These are phyloP conservation scores for Leptoxyphium fumago DNA, from an alignment of 2,329 filamentous ascomycete genomes.

Conservation along the genomic window DNA sequence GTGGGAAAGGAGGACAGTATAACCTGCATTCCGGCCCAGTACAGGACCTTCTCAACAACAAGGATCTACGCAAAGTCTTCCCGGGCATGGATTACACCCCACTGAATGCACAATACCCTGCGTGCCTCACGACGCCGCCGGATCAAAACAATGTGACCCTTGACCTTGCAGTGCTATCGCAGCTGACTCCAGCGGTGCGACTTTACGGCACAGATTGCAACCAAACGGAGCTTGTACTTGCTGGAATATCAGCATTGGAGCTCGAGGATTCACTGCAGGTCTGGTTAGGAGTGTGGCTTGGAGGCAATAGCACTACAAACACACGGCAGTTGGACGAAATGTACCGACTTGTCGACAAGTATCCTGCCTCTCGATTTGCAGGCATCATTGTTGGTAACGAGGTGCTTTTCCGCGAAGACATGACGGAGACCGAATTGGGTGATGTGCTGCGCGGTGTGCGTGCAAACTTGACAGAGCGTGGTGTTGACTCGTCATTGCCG, in stretches of 20 bases:
- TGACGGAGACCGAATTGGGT: slow-evolving; percentile 50
- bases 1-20: slow-evolving; percentile 46
- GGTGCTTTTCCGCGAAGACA: slow-evolving; percentile 47
- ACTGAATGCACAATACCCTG: slow-evolving; percentile 77
- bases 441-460: slow-evolving; percentile 53
- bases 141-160: slow-evolving; percentile 91
- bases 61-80: slow-evolving; percentile 78
- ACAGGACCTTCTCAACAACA: slow-evolving; percentile 65
- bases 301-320: slow-evolving; percentile 70
- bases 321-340: slow-evolving; percentile 67
- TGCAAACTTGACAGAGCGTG: slow-evolving; percentile 52
- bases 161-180: slow-evolving; percentile 77
- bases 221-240: slow-evolving; percentile 84
- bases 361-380: slow-evolving; percentile 39
- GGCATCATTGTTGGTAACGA: slow-evolving; percentile 51
- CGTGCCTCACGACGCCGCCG: slow-evolving; percentile 60
- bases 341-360: slow-evolving; percentile 64
- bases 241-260: slow-evolving; percentile 61
- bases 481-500: slow-evolving; percentile 46
- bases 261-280: slow-evolving; percentile 63
- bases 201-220: slow-evolving; percentile 96
- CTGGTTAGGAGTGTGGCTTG: slow-evolving; percentile 92
- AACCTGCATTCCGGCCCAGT: slow-evolving; percentile 61
- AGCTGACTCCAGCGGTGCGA: slow-evolving; percentile 75
- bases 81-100: slow-evolving; percentile 93